Percentiles rank a stretch among this genome's conserved stretches.
Conservation (phyloP, 345 rosid genomes). For the Durio zibethinus region DNA sequence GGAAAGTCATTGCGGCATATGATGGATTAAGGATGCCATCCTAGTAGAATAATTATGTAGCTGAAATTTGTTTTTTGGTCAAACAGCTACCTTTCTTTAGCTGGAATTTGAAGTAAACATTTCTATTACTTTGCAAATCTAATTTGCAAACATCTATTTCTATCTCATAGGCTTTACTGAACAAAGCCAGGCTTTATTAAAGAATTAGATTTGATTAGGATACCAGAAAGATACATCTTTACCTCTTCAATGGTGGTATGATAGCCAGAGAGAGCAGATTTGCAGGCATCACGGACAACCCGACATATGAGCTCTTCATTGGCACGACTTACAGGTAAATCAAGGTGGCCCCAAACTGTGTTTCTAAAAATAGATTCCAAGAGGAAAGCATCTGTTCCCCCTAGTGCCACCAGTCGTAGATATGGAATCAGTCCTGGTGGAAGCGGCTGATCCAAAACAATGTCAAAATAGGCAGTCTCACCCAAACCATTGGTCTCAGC, state of each 20-base stretch:
- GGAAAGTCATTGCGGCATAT: too few relatives aligned
- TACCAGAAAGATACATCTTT: slow-evolving; percentile 5
- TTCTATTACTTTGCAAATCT: neutral
- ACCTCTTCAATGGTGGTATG: slow-evolving; percentile 82
- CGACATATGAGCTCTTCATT: slow-evolving; percentile 88
- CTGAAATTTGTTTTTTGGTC: neutral
- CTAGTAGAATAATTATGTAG: neutral
- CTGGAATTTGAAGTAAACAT: neutral
- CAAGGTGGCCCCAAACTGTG: slow-evolving; percentile 85
- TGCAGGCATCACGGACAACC: slow-evolving; percentile 77
- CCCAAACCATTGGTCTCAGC: slow-evolving; percentile 77
- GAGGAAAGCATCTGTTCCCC: slow-evolving; percentile 77
- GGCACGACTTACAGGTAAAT: slow-evolving; percentile 69
- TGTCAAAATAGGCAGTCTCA: slow-evolving; percentile 69
- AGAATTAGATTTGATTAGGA: neutral
- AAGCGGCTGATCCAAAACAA: slow-evolving; percentile 58
- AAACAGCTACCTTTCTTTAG: neutral
- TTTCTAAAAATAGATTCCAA: slow-evolving; percentile 83
- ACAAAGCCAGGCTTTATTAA: neutral
- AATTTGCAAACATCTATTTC: neutral
- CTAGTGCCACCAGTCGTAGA: slow-evolving; percentile 75
- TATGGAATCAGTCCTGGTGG: slow-evolving; percentile 78
- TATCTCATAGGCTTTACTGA: too few relatives aligned
- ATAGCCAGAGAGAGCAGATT: slow-evolving; percentile 75
- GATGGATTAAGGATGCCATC: neutral